A percentile compares a stretch with the other conserved stretches of the same genome.
phyloP scores from a whole-genome alignment of 306 rosid species.

The Cicer yamashitae region DNA sequence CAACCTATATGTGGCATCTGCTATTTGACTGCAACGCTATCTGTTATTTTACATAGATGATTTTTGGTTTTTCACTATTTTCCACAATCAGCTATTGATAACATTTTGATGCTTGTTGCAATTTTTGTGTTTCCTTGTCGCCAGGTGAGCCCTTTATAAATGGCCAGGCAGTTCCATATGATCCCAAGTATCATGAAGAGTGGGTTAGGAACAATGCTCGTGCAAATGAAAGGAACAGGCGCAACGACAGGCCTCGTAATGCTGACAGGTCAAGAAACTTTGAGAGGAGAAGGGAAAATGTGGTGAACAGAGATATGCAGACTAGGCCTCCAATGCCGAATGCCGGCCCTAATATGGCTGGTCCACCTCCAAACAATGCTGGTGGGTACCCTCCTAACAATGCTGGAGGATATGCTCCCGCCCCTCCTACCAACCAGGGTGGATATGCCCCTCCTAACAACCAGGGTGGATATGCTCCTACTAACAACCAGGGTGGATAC shows the following conservation, averaged over 20 bases:
- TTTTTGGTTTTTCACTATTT: too few relatives aligned
- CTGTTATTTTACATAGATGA: too few relatives aligned
- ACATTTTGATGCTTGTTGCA: too few relatives aligned
- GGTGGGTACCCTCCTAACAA: conserved; percentile 45
- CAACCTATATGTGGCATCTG: too few relatives aligned
- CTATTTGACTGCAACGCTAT: too few relatives aligned
- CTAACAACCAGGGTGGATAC: conserved; percentile 24
- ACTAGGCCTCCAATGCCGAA: conserved; percentile 57
- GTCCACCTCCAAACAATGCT: conserved; percentile 31
- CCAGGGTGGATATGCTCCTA: conserved; percentile 11
- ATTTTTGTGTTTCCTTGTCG: conserved; percentile 33
- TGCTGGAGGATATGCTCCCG: not conserved
- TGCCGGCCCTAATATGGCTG: conserved; percentile 48
- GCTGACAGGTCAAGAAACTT: conserved; percentile 86
- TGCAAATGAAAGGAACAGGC: conserved; percentile 94
- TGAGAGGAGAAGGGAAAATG: conserved; percentile 84
- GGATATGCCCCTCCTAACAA: conserved; percentile 33
- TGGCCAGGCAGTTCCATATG: conserved; percentile 93
- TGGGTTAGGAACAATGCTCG: conserved; percentile 91
- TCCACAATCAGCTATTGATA: too few relatives aligned
- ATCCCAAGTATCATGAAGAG: conserved; percentile 89
- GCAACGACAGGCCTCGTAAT: conserved; percentile 88
- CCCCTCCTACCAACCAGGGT: conserved; percentile 33
- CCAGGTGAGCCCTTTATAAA: conserved; percentile 95
- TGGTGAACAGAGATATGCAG: conserved; percentile 69